Evolutionary conservation across 2,329 filamentous ascomycete species (phyloP).

Genomic region (Fusarium sp.): DNA sequence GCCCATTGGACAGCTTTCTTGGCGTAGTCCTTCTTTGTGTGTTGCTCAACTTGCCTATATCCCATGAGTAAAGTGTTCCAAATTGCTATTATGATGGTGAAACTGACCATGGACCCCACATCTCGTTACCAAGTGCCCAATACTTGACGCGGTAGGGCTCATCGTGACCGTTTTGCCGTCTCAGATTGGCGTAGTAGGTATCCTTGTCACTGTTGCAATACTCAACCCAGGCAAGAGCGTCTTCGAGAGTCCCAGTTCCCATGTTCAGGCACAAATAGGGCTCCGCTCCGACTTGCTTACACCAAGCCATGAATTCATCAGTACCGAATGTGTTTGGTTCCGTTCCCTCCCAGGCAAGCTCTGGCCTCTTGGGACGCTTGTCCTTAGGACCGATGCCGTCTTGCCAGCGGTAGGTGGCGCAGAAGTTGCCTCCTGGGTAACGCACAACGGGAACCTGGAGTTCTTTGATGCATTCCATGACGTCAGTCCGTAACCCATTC

Average conservation of each 20-base stretch:
- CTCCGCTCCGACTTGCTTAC: not conserved
- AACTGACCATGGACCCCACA: not conserved
- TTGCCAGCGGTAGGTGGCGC: not conserved
- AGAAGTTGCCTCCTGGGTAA: not conserved
- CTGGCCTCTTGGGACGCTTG: not conserved
- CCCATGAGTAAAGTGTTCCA: not conserved
- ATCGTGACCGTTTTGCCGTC: not conserved
- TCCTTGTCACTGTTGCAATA: not conserved
- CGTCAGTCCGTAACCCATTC: not conserved
- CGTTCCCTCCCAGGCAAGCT: not conserved
- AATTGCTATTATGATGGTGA: not conserved
- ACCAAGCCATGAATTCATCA: not conserved
- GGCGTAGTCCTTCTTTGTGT: not conserved
- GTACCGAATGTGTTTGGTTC: not conserved
- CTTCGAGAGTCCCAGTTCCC: not conserved
- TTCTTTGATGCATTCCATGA: not conserved
- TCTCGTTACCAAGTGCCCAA: not conserved
- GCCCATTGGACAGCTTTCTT: not conserved
- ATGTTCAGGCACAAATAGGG: not conserved
- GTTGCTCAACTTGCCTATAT: not conserved
- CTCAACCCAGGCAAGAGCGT: not conserved
- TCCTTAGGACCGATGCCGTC: not conserved
- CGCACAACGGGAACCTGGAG: not conserved
- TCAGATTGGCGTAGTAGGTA: not conserved
- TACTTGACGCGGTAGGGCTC: not conserved